Base-by-base conservation (phyloP, 1,284 basidiomycete genomes). In the Grifola frondosa region DNA sequence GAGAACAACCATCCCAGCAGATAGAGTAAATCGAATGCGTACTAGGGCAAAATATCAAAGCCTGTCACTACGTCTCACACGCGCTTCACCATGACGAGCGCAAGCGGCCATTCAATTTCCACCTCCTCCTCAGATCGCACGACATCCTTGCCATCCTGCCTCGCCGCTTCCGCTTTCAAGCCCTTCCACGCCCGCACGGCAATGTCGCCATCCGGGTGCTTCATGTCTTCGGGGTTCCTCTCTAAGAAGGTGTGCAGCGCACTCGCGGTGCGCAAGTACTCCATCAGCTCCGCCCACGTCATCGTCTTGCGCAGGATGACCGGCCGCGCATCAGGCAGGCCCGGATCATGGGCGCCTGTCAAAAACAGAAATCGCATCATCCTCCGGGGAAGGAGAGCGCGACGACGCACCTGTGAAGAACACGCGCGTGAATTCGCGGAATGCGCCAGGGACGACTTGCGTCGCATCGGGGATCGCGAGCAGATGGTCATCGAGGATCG, bases 261-360 rank as follows among this genome's bases (percentile, higher is more conserved):
- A 46, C 84, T 88, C 65, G 77, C 82, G 0, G 89, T 91, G 30
- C 80, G 70, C 9, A 93, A 65, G 60, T 92, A 94, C 1, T 64
- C 75, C 6, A 84, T 70, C 0, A 93, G 61, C 43, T 78, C 78
- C 5, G 72, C 62, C 81, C 86, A 84, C 0, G 73, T 76, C 73
- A 85, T 78, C 9, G 63, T 67, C 50, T 80, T 81, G 23, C 64
- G 72, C 68, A 91, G 68, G 40, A 88, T 69, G 40, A 83, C 71
- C 1, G 76, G 77, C 7, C 71, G 67, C 1, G 70, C 57, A 16
- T 57, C 42, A 13, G 74, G 71, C 10, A 81, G 66, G 16, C 59
- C 52, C 3, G 75, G 71, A 48, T 77, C 62, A 54, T 78, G 67
- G 4, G 49, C 23, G 35, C 67, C 69, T 73, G 37, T 17, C 11